Evolutionary conservation across 2,329 filamentous ascomycete species (phyloP), one percentile per base, ranked within the genome.

Genomic region (Pestalotiopsis sp.): DNA sequence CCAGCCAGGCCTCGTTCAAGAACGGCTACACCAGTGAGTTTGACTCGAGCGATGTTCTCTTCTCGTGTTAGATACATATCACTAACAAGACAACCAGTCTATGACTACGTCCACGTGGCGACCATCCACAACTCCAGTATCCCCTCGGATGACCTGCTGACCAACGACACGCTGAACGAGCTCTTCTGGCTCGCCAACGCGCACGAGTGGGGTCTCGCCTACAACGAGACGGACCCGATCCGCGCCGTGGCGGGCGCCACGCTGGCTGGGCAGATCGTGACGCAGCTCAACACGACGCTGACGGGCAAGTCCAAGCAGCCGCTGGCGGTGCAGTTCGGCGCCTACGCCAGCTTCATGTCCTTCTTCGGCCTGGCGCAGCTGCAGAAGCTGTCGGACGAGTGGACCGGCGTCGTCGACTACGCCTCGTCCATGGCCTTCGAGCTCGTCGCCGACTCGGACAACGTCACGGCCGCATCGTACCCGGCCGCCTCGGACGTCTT

Each of bases 181-280:
- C 87, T 96, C 68, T 86, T 87, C 73, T 86, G 87, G n/a, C 89
- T 96, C 40, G 94, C 95, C 73, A 90, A 95, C 78, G 83, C 84
- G 69, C 93, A 96, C 79, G 92, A 98, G 80, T 97, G 88, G 84
- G 91, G 91, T 75, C 89, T 96, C 14, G 93, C 93, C 66, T 97
- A 92, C 87, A 95, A 97, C 82, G 81, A 83, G 72, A 92, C 90
- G 81, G 93, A 95, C 75, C 83, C 86, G 59, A 83, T 87, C 73
- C 86, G 88, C 66, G 86, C 89, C 73, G 84, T 91, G 72, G 83
- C 85, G 2, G 89, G 88, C 70, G 80, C 85, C 68, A 86, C 89
- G 27, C 83, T 91, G 3, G 88, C 86, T 2, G 86, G 83, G 58
- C 84, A 89, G 77, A 80, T 90, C 70, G 72, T 90, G 59, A 78